A percentile compares a stretch with the other conserved stretches of the same genome.
phyloP scores from a whole-genome alignment of 2,329 filamentous ascomycete genomes.

The Endoconidiophora polonica region DNA sequence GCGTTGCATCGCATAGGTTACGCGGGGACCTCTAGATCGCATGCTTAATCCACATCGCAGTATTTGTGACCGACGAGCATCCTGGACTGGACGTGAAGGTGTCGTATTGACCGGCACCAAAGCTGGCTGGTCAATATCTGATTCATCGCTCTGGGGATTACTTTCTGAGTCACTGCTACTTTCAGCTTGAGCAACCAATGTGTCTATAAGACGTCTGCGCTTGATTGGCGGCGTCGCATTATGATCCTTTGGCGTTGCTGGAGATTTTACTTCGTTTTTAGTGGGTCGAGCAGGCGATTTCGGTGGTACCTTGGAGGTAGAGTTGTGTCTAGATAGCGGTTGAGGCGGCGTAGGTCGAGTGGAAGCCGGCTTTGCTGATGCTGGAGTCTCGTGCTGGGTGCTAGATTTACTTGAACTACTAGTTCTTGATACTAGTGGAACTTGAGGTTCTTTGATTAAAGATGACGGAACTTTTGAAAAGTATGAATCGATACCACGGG shows the following conservation, averaged over 20 bases:
- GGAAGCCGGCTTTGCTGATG: background rate
- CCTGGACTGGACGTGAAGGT: too few species aligned
- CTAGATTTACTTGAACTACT: background rate
- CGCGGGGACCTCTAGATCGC: constrained; percentile 19
- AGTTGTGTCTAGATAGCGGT: background rate
- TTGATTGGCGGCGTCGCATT: constrained; percentile 4
- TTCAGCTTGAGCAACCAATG: constrained; percentile 24
- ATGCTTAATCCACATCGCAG: constrained; percentile 4
- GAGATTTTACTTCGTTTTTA: background rate
- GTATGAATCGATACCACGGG: constrained; percentile 10
- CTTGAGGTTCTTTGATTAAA: background rate
- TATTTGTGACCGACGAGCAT: too few species aligned
- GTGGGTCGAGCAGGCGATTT: background rate
- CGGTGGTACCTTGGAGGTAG: background rate
- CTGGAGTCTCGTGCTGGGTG: background rate
- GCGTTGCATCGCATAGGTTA: constrained; percentile 23
- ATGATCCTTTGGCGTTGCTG: background rate
- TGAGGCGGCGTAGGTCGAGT: background rate
- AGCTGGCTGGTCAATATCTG: too few species aligned
- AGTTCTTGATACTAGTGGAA: background rate
- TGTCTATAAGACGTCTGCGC: constrained; percentile 25
- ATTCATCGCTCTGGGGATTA: constrained; percentile 1
- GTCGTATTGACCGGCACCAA: too few species aligned
- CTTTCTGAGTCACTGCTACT: constrained; percentile 17
- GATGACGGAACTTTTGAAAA: constrained; percentile 3